Percentiles rank a stretch among this genome's conserved stretches.
These are phyloP conservation scores for Plicaturopsis crispa DNA, from an alignment of 768 basidiomycete genomes.

Conservation along the genomic window DNA sequence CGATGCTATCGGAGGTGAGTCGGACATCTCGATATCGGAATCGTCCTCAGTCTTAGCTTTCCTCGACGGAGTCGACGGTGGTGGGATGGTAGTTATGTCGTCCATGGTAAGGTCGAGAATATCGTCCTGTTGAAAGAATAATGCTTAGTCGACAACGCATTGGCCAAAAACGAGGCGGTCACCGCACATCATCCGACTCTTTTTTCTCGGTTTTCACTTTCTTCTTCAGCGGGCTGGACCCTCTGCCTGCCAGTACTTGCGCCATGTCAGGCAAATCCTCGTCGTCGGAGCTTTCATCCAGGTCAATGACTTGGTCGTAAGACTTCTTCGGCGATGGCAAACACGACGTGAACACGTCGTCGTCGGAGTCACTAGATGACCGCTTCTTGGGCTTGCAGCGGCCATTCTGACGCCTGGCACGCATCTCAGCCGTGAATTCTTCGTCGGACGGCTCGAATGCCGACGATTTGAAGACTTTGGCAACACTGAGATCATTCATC, in stretches of 20 bases:
- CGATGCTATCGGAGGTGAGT: too few species aligned
- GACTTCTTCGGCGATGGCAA: background rate
- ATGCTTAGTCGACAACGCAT: background rate
- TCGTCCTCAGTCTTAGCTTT: too few species aligned
- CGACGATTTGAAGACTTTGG: constrained; percentile 47
- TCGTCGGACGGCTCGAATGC: constrained; percentile 67
- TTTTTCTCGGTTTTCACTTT: constrained; percentile 19
- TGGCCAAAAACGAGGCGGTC: background rate
- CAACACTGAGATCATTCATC: constrained; percentile 45
- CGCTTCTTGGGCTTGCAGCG: constrained; percentile 20
- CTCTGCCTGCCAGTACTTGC: constrained; percentile 24
- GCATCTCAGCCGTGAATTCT: constrained; percentile 37
- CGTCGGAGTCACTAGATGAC: constrained; percentile 5
- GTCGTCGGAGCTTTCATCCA: constrained; percentile 12
- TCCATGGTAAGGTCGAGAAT: constrained; percentile 21
- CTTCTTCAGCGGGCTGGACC: constrained; percentile 21
- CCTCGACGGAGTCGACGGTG: background rate
- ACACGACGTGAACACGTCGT: background rate
- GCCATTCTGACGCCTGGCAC: too few species aligned
- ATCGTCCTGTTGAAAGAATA: constrained; percentile 9
- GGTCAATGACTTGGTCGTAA: background rate
- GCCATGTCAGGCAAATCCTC: constrained; percentile 42
- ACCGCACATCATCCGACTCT: constrained; percentile 2
- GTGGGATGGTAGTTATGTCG: constrained; percentile 16
- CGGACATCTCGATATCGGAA: too few species aligned